Conservation (phyloP, 2,329 filamentous ascomycete genomes). For the Penicillium sp. region DNA sequence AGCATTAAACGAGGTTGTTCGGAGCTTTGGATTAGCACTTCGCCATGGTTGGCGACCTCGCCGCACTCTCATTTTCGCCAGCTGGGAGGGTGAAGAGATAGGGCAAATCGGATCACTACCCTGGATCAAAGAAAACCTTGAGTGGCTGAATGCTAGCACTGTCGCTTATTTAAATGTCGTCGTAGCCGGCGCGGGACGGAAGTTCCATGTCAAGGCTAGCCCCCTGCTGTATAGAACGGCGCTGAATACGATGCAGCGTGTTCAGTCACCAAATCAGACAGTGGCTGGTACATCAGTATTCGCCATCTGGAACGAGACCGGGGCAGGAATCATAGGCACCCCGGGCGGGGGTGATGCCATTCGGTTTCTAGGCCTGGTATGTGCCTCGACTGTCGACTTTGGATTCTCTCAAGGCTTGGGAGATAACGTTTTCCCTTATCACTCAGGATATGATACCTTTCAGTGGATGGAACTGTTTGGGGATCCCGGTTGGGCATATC, state of each 20-base stretch:
- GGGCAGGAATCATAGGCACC: constrained; percentile 46
- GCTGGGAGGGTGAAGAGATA: background rate
- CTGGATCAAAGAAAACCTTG: background rate
- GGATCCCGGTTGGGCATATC: constrained; percentile 57
- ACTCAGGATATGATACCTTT: constrained; percentile 72
- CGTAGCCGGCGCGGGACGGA: background rate
- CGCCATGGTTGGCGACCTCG: constrained; percentile 52
- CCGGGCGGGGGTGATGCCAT: constrained; percentile 64
- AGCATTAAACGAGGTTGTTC: constrained; percentile 50
- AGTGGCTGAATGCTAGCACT: background rate
- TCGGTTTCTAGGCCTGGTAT: constrained; percentile 62
- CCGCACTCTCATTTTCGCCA: background rate
- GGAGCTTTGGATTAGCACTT: constrained; percentile 48
- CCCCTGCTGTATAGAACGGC: constrained; percentile 35
- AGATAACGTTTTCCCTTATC: constrained; percentile 63
- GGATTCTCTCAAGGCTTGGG: constrained; percentile 48
- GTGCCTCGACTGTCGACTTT: constrained; percentile 58
- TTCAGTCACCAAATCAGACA: constrained; percentile 57
- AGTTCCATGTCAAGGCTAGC: constrained; percentile 7
- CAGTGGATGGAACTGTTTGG: constrained; percentile 73
- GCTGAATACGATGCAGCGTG: background rate
- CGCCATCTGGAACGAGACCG: constrained; percentile 59
- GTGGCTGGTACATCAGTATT: constrained; percentile 60
- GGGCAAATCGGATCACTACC: background rate
- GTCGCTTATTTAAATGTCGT: constrained; percentile 1